A percentile compares a stretch with the other conserved stretches of the same genome.
Evolutionary conservation across 2,329 filamentous ascomycete genomes (phyloP).

Genomic region (Colletotrichum godetiae): DNA sequence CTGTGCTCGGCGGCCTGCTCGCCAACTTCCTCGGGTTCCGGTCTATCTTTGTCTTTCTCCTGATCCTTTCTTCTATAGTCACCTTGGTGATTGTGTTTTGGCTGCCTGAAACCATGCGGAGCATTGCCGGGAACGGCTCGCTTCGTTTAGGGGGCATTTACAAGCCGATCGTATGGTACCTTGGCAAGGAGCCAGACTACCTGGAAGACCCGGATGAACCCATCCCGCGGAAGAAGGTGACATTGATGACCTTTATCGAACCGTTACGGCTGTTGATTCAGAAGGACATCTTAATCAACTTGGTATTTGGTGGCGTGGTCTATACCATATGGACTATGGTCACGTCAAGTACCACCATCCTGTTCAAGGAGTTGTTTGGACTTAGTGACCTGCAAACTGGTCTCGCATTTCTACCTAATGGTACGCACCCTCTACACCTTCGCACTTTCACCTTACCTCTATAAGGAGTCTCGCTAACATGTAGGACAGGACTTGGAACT

Average conservation of each 20-base stretch:
- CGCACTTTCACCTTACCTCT: background rate
- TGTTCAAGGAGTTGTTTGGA: conserved; percentile 45
- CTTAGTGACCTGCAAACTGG: conserved; percentile 41
- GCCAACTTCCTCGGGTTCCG: conserved; percentile 43
- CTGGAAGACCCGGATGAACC: conserved; percentile 33
- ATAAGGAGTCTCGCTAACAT: background rate
- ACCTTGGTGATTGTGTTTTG: conserved; percentile 38
- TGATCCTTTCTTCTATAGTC: conserved; percentile 12
- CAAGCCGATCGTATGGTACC: conserved; percentile 38
- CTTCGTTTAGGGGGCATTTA: conserved; percentile 40
- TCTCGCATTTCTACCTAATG: conserved; percentile 42
- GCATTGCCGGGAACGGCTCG: conserved; percentile 43
- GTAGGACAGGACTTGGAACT: conserved; percentile 46
- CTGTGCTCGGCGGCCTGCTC: conserved; percentile 46
- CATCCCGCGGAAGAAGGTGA: conserved; percentile 38
- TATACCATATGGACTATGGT: conserved; percentile 60
- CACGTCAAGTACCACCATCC: conserved; percentile 51
- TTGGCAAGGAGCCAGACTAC: conserved; percentile 32
- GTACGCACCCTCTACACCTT: conserved; percentile 22
- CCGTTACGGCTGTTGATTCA: conserved; percentile 53
- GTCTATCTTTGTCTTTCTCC: conserved; percentile 42
- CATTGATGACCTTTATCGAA: conserved; percentile 44
- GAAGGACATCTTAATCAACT: conserved; percentile 55
- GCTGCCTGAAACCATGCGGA: conserved; percentile 43
- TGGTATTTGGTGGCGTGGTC: conserved; percentile 52